Evolutionary conservation across 1,284 basidiomycete genomes (phyloP), one percentile per base, ranked within the genome.

Genomic region (Leccinum fuscescens): DNA sequence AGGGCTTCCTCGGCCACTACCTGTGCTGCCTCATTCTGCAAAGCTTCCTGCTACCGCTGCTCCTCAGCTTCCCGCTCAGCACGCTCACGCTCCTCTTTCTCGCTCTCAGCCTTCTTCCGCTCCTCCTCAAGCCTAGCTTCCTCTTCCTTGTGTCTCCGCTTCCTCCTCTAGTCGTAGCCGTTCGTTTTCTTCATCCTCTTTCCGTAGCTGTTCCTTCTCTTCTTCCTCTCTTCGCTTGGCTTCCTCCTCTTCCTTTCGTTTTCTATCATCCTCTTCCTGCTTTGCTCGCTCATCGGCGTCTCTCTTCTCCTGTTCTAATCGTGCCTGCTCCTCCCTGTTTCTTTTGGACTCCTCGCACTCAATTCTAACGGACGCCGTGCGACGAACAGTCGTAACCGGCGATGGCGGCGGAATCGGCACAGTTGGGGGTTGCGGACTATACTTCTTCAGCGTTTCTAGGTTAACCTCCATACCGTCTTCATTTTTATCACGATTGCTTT

Each of bases 401-500:
- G 73, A 70, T 15, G 83, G 76, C 1, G 83, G 76, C 1, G 82
- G 77, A 27, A 77, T 74, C 2, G 79, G 74, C 7, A 78, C 75
- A 7, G 77, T 74, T 3, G 80, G 68, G 6, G 80, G 76, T 42
- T 74, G 67, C 3, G 78, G 74, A 54, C 75, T 77, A 57, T 78
- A 71, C 67, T 83, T 82, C 66, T 81, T 82, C 61, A 87, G 72
- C 27, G 76, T 70, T 49, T 82, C 82, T 35, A 90, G 58, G 55
- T 82, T 79, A 42, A 90, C 75, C 71, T 89, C 87, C 20, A 75
- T 79, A 20, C 89, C 89, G 31, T 86, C 82, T 58, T 69, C 64
- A 31, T 73, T 73, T 67, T 77, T 80, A 83, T 80, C 44, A 71
- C 70, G 33, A 78, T 72, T 27, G 73, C 71, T 57, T 64, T 66